Evolutionary conservation across 2,329 filamentous ascomycete genomes (phyloP), one percentile per base, ranked within the genome.

Genomic region (Canariomyces notabilis): DNA sequence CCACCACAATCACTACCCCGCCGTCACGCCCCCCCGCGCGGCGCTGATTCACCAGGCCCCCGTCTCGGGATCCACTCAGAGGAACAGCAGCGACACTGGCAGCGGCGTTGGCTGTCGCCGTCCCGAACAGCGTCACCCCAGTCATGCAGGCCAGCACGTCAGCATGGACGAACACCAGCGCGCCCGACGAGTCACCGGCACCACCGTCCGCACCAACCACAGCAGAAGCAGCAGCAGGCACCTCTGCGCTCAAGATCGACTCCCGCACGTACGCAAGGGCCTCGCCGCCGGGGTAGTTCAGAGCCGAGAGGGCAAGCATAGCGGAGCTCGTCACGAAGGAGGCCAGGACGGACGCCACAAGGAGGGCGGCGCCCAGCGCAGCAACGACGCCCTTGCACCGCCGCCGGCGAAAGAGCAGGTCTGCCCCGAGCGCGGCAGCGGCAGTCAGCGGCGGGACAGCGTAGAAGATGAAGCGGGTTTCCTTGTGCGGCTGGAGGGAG

Each of bases 381-480:
- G 83, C 82, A 26, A 78, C 21, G 2, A 71, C 14, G 1, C 76
- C 79, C 61, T 89, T 90, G 5, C 70, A 60, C n/a, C 78, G 72
- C 33, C 84, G 82, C 1, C 84, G 82, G 1, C 71, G 74, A 68
- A 80, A 86, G 53, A 94, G 69, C 65, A 81, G 83, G 46, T 80
- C 77, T 12, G 89, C 87, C 16, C 82, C 83, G 4, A 88, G 74
- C 3, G 88, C 83, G 0, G 89, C 84, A 2, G 83, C 78, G 9
- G 84, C 85, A 0, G 90, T 95, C 22, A 97, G 70, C 0, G 84
- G 75, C 0, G 93, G 93, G 19, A 95, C 75, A 42, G 81, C 76
- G 67, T 97, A 97, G 59, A 97, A 82, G 57, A 98, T 83, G 72
- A 98, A 98, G 15, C 93, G 86, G 64, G 89, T 86, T 69, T 98